Percentiles rank a stretch among this genome's conserved stretches.
Evolutionary conservation across 1,284 basidiomycete genomes (phyloP).

Genomic region (Farysia itapuensis): DNA sequence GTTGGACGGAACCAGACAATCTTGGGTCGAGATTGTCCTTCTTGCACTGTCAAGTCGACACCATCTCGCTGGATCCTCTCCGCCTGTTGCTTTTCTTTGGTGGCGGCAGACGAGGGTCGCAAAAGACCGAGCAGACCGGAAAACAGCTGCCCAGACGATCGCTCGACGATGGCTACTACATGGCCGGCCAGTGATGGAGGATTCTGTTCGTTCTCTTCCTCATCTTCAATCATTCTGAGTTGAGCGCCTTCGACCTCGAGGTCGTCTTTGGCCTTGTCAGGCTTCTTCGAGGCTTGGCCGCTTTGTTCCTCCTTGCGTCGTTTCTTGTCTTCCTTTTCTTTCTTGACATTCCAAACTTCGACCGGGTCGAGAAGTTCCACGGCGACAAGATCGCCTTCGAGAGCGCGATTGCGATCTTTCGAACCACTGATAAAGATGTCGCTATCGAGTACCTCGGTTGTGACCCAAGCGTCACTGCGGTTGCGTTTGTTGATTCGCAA

Average conservation of each 20-base stretch:
- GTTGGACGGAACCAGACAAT: constrained; percentile 99
- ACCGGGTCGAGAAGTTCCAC: constrained; percentile 88
- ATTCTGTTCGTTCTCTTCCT: constrained; percentile 76
- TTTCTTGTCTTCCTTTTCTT: constrained; percentile 97
- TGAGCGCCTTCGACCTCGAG: constrained; percentile 99
- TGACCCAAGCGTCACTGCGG: constrained; percentile 96
- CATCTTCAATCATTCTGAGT: constrained; percentile 91
- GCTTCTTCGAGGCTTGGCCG: constrained; percentile 75
- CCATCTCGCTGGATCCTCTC: constrained; percentile 95
- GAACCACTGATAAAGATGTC: constrained; percentile 91
- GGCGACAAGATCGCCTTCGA: constrained; percentile 98
- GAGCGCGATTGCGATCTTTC: constrained; percentile 95
- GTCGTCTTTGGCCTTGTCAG: constrained; percentile 99
- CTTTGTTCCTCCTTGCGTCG: constrained; percentile 91
- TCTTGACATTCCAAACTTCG: constrained; percentile 94
- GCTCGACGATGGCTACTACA: constrained; percentile 94
- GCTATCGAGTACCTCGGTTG: constrained; percentile 96
- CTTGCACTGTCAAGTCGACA: constrained; percentile 71
- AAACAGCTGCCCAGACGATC: constrained; percentile 98
- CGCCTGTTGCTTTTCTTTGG: constrained; percentile 98
- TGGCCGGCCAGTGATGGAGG: constrained; percentile 73
- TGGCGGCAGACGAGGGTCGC: constrained; percentile 93
- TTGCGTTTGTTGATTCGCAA: constrained; percentile 98
- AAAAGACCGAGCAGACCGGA: constrained; percentile 93
- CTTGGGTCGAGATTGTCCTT: constrained; percentile 75